A percentile compares a stretch with the other conserved stretches of the same genome.
phyloP scores from a whole-genome alignment of 805 yeast genomes.

The Ogataea kodamae region DNA sequence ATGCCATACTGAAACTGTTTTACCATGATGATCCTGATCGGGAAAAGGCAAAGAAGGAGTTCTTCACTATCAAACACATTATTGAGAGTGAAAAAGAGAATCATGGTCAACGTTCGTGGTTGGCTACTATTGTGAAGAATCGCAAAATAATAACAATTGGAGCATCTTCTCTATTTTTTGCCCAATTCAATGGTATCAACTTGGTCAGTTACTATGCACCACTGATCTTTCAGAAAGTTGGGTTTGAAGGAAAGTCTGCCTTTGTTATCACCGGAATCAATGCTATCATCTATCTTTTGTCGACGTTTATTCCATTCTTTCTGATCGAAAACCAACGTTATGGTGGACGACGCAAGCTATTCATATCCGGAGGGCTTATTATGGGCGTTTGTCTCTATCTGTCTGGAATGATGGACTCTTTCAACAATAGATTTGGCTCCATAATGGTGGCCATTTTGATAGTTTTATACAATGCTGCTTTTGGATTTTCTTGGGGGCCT shows the following conservation, averaged over 20 bases:
- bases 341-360: constrained; percentile 81
- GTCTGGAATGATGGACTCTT: constrained; percentile 58
- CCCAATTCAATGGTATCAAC: constrained; percentile 87
- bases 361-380: constrained; percentile 67
- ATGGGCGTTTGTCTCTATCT: constrained; percentile 67
- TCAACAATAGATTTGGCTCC: constrained; percentile 55
- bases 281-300: constrained; percentile 50
- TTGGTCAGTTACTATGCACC: constrained; percentile 89
- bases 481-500: constrained; percentile 91
- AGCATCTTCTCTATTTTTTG: constrained; percentile 81
- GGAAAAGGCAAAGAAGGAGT: constrained; percentile 37
- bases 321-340: constrained; percentile 54
- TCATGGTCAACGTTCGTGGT: constrained; percentile 27
- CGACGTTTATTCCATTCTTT: constrained; percentile 87
- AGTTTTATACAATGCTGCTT: constrained; percentile 72
- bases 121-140: constrained; percentile 26
- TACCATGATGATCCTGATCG: constrained; percentile 28
- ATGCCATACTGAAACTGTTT: constrained; percentile 35
- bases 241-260: constrained; percentile 82
- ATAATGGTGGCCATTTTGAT: constrained; percentile 69
- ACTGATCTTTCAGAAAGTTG: constrained; percentile 85
- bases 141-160: constrained; percentile 64
- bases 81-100: constrained; percentile 24
- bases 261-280: constrained; percentile 84
- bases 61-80: constrained; percentile 41